Evolutionary conservation across 2,329 filamentous ascomycete species (phyloP).

Genomic region (Fusarium avenaceum): DNA sequence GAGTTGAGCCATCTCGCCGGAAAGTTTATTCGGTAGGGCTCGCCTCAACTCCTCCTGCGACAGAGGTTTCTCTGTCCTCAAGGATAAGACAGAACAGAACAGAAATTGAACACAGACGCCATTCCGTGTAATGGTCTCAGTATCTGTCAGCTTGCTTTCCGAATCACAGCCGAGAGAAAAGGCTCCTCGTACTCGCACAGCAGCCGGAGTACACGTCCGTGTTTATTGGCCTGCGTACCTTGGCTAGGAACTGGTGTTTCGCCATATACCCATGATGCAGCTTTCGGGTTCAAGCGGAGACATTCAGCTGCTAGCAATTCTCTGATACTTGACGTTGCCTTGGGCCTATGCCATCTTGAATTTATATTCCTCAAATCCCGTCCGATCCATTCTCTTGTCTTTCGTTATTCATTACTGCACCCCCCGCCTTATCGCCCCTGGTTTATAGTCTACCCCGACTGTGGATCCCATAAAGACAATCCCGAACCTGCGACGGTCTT

Average conservation of each 20-base stretch:
- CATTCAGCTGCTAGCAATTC: conserved; percentile 17
- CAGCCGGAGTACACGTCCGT: conserved; percentile 37
- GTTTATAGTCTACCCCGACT: conserved; percentile 25
- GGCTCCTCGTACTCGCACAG: conserved; percentile 42
- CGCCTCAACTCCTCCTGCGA: conserved; percentile 1
- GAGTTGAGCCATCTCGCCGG: conserved; percentile 6
- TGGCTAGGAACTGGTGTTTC: conserved; percentile 19
- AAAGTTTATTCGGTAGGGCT: neutral
- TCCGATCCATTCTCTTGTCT: conserved; percentile 47
- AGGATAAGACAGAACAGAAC: conserved; percentile 26
- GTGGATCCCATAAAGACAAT: conserved; percentile 38
- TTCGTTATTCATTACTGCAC: conserved; percentile 28
- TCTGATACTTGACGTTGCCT: conserved; percentile 15
- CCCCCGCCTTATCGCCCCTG: conserved; percentile 30
- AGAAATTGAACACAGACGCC: conserved; percentile 37
- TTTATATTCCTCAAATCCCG: conserved; percentile 21
- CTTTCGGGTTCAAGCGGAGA: conserved; percentile 22
- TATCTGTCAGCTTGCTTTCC: conserved; percentile 37
- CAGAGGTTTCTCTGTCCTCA: neutral
- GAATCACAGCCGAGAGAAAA: conserved; percentile 42
- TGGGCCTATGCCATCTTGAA: conserved; percentile 5
- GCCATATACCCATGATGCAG: conserved; percentile 34
- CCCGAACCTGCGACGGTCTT: conserved; percentile 40
- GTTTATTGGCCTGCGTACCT: conserved; percentile 25
- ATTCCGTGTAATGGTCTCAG: conserved; percentile 45